Conservation (phyloP, 129 eudicot species). For the Arctium minus region DNA sequence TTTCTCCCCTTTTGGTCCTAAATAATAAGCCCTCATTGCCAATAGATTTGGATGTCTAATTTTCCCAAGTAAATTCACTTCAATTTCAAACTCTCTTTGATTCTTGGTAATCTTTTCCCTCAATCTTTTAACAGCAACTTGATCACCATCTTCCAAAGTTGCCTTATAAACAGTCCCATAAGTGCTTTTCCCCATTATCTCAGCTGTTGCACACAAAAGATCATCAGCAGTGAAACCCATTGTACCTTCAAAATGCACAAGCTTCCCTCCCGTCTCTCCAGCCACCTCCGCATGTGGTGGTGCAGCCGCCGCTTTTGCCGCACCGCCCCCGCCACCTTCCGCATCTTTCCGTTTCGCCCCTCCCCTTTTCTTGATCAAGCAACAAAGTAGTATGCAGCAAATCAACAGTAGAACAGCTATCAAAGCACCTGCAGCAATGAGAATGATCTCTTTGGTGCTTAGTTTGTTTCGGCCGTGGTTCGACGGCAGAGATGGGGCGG, state of each 20-base stretch:
- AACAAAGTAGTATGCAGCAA: slow-evolving; percentile 63
- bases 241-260: slow-evolving; percentile 88
- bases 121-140: slow-evolving; percentile 84
- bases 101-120: slow-evolving; percentile 75
- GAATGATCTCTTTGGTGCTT: slow-evolving; percentile 59
- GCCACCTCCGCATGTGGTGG: slow-evolving; percentile 53
- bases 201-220: slow-evolving; percentile 86
- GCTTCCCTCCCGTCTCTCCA: slow-evolving; percentile 77
- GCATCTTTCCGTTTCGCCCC: slow-evolving; percentile 34
- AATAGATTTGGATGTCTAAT: slow-evolving; percentile 75
- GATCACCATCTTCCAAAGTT: slow-evolving; percentile 71
- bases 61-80: slow-evolving; percentile 71
- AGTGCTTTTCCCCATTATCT: slow-evolving; percentile 90
- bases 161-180: slow-evolving; percentile 93
- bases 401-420: slow-evolving; percentile 48
- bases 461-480: slow-evolving; percentile 29
- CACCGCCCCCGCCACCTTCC: slow-evolving; percentile 2
- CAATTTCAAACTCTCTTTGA: slow-evolving; percentile 73
- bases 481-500: slow-evolving; percentile 12
- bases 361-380: slow-evolving; percentile 45
- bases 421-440: slow-evolving; percentile 77
- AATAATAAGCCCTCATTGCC: slow-evolving; percentile 79
- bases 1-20: slow-evolving; percentile 94
- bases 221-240: slow-evolving; percentile 86
- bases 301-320: slow-evolving; percentile 23